Evolutionary conservation across 768 basidiomycete species (phyloP), one percentile per base, ranked within the genome.

Genomic region (Gymnopilus dilepis): DNA sequence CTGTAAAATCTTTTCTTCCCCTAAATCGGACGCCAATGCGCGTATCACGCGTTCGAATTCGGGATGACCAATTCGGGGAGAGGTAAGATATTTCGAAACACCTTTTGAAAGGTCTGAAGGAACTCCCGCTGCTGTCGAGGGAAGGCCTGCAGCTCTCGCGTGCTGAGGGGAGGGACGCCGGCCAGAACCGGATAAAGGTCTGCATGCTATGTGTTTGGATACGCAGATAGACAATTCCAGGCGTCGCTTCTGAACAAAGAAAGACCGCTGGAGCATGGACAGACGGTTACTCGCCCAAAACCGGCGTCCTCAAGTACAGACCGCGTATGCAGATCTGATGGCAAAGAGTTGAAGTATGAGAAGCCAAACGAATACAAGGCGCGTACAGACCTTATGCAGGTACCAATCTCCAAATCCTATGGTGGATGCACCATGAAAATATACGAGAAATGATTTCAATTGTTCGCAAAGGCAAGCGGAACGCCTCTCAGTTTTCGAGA

Each of bases 241-340:
- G 76, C 80, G 80, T 75, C 76, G 81, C 77, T 82, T 84, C 78
- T 76, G 79, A 74, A 80, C 76, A 76, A 82, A 77, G 70, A 80
- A 74, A 71, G 77, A 81, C 77, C 83, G 84, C 85, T 83, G 85
- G 77, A 86, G 88, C 89, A 91, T 91, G 85, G 85, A 86, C 86
- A 85, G 82, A 79, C 81, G 80, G 81, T 65, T 37, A 63, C 69
- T 63, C 54, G 68, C 72, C 69, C 73, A 73, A 65, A 52, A 56
- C 40, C 60, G 51, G 57, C 24, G 40, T 40, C 22, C 38, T 50
- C 56, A 52, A 60, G 22, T 26, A 40, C 38, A 28, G 59, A 33
- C 56, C 42, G 50, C 43, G 52, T 45, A 26, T 12, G 56, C 43
- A 58, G 56, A 62, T 54, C 56, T 58, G 26, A 31, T 17, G 53